phyloP scores from a whole-genome alignment of 2,329 filamentous ascomycete genomes.

The Ascosphaera pollenicola region DNA sequence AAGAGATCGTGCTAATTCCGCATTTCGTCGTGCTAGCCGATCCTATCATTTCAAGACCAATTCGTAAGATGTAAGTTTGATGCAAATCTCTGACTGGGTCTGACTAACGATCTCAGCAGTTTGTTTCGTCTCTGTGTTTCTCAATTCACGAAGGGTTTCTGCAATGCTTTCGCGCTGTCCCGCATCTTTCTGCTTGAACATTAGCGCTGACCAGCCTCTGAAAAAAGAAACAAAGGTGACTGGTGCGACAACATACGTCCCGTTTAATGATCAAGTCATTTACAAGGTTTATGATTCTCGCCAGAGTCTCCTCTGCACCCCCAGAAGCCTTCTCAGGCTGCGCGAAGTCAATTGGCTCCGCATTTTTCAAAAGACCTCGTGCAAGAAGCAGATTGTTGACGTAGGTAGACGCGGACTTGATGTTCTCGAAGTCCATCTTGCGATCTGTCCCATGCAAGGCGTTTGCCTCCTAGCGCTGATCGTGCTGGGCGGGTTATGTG shows the following conservation, averaged over 20 bases:
- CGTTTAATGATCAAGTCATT: conserved; percentile 80
- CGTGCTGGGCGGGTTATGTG: no score
- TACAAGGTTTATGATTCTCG: conserved; percentile 71
- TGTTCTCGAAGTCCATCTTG: conserved; percentile 25
- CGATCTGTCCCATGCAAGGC: no score
- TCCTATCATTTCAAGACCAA: conserved; percentile 16
- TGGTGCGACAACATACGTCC: conserved; percentile 41
- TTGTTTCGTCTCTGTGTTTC: conserved; percentile 53
- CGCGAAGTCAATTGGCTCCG: conserved; percentile 51
- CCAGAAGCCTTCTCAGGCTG: conserved; percentile 41
- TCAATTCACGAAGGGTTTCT: conserved; percentile 51
- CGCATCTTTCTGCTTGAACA: conserved; percentile 47
- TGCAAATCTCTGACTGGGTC: conserved; percentile 1
- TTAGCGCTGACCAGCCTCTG: conserved; percentile 2
- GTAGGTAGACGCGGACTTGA: conserved; percentile 39
- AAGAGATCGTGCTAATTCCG: conserved; percentile 33
- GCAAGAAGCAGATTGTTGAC: conserved; percentile 45
- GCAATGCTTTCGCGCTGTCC: conserved; percentile 71
- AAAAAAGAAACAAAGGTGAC: conserved; percentile 11
- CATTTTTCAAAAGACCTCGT: conserved; percentile 37
- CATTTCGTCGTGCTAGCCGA: conserved; percentile 30
- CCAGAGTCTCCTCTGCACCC: conserved; percentile 46
- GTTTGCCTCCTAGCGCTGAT: no score
- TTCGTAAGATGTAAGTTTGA: conserved; percentile 2
- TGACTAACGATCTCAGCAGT: conserved; percentile 40